Evolutionary conservation across 345 rosid species (phyloP), one percentile per base, ranked within the genome.

Genomic region (Gossypium australe): DNA sequence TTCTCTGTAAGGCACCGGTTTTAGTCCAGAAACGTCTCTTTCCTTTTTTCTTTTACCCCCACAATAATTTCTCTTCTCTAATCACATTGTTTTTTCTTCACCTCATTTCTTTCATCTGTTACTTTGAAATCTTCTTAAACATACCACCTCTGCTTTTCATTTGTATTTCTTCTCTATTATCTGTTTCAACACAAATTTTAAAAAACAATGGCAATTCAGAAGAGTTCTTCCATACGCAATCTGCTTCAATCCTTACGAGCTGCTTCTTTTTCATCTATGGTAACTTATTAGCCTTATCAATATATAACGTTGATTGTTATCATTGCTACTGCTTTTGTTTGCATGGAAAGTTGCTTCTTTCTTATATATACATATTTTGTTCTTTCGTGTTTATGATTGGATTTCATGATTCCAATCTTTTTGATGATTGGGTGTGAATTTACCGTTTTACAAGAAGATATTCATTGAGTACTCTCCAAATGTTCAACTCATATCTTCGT

Each of bases 261-360:
- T 68, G 24, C 49, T 70, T 75, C 82, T 76, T 53, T 73, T 61
- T 67, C 76, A 43, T 78, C 78, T 5, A 74, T 76, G 82, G 88
- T 80, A 57, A 9, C 43, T 10, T 11, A 24, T 52, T 52, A 22
- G 55, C 11, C 10, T 3, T 47, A 7, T 11, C 7, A 51, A n/a
- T 65, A 14, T 64, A 13, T 45, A 20, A 22, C 9, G 11, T 67
- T 22, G 55, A 22, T 2, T 24, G 4, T 47, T 48, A 9, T 47
- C 14, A 7, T 25, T 47, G 10, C 12, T 24, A 57, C 4, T 18
- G 61, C 24, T n/a, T 55, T 55, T 55, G 8, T 55, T 55, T 55
- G 24, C 27, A 57, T 10, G 59, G 18, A 18, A 67, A 67, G 2
- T 67, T 13, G 56, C 2, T 22, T 47, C 34, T 22, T 67, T 67